Evolutionary conservation across 202 grass and related monocot species (phyloP), one percentile per base, ranked within the genome.

Genomic region (Setaria italica): DNA sequence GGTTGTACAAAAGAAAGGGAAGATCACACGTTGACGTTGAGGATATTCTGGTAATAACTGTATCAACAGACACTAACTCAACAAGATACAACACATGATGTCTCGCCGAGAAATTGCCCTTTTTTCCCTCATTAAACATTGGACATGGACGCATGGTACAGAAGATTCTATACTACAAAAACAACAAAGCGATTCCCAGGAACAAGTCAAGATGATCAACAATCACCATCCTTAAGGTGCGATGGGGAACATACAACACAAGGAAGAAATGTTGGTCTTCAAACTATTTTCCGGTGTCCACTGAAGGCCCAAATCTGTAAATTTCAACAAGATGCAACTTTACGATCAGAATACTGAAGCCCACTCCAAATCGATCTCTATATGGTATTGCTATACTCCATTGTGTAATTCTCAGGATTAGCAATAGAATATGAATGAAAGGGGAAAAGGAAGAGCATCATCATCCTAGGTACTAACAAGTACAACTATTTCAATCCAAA

Each of bases 251-350:
- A 54, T 67, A 87, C 80, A 89, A 87, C 84, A 72, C 5, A 19
- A 51, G 58, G 59, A 46, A 63, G 67, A 77, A 57, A 72, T 7
- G 17, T 41, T 84, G 32, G 8, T n/a, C 35, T 76, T 99, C 90
- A 99, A 58, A 94, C 93, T 86, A 99, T 95, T 82, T 80, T 99
- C 73, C 97, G 83, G 74, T 94, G 82, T 71, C 94, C 97, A 49
- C 97, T 93, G 71, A 99, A 99, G 46, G 97, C 97, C 97, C 97
- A 99, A 74, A 99, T 99, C 97, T 99, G 94, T 45, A 82, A 66
- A 68, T 65, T 72, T 85, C 45, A 78, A 69, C 39, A 81, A 65
- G 21, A 6, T 25, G 43, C 35, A 85, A 34, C 25, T 65, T 17
- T 2, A 45, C 63, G 15, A 35, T 90, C 59, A 85, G 42, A 47